These are phyloP conservation scores for Scheffersomyces stipitis DNA, from an alignment of 805 yeast genomes.

Conservation along the genomic window DNA sequence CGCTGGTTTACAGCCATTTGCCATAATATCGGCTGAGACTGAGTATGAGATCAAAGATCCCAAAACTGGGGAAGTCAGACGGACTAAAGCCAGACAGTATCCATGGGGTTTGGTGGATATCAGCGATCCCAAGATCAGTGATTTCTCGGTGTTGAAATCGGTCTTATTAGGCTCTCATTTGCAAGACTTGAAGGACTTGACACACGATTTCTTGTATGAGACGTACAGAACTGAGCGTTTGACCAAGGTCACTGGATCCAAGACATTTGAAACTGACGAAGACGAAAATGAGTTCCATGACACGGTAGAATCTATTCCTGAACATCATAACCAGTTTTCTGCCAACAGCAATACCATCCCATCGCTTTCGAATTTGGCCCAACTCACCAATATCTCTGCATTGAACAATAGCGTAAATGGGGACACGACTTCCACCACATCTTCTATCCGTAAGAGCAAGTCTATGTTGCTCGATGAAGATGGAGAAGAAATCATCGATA, in stretches of 20 bases:
- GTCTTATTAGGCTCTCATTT: conserved; percentile 82
- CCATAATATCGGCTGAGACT: conserved; percentile 65
- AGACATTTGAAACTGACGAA: conserved; percentile 16
- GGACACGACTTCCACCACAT: conserved; percentile 17
- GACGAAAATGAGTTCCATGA: conserved; percentile 19
- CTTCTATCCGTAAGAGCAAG: conserved; percentile 24
- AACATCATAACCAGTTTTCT: conserved; percentile 1
- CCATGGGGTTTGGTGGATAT: conserved; percentile 75
- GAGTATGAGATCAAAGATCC: conserved; percentile 44
- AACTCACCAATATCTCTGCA: conserved; percentile 30
- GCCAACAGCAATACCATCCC: conserved; percentile 33
- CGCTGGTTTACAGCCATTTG: conserved; percentile 71
- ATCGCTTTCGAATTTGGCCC: conserved; percentile 64
- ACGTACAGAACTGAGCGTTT: conserved; percentile 77
- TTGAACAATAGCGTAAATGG: conserved; percentile 13
- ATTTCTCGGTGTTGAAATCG: conserved; percentile 58
- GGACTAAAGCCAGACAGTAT: conserved; percentile 60
- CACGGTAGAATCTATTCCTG: conserved; percentile 19
- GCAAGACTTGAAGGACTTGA: conserved; percentile 76
- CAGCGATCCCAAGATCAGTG: conserved; percentile 50
- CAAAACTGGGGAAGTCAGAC: conserved; percentile 41
- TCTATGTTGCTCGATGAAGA: conserved; percentile 39
- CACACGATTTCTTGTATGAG: conserved; percentile 75
- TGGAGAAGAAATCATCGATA: conserved; percentile 15
- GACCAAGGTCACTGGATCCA: conserved; percentile 53